Evolutionary conservation across 2,329 filamentous ascomycete genomes (phyloP).

Genomic region (Aspergillus sp.): DNA sequence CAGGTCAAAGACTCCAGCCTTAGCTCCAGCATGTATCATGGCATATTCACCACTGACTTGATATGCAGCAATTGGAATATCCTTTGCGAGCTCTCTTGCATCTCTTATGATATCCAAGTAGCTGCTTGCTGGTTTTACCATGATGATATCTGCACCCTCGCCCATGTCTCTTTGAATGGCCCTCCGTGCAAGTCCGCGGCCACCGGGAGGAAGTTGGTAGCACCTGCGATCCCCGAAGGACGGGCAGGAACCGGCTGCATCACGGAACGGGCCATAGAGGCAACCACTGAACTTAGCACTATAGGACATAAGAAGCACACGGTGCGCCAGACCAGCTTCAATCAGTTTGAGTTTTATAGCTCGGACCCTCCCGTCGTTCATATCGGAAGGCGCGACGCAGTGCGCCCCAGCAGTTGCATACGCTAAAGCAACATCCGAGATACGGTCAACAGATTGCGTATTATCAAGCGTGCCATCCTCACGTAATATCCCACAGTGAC

Average conservation of each 20-base stretch:
- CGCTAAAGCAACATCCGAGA: constrained; percentile 94
- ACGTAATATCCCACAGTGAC: constrained; percentile 92
- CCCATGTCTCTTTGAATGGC: constrained; percentile 87
- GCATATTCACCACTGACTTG: constrained; percentile 97
- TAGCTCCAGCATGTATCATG: constrained; percentile 95
- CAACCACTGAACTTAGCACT: constrained; percentile 97
- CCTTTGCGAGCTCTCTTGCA: constrained; percentile 88
- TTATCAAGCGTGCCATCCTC: constrained; percentile 95
- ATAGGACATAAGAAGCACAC: constrained; percentile 93
- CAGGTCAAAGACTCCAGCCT: constrained; percentile 93
- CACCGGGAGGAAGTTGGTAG: constrained; percentile 93
- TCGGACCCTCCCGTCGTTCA: constrained; percentile 97
- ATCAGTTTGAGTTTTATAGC: constrained; percentile 98
- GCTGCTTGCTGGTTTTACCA: constrained; percentile 96
- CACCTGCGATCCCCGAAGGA: constrained; percentile 93
- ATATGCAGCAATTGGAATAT: constrained; percentile 91
- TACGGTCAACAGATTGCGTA: constrained; percentile 85
- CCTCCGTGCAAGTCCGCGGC: constrained; percentile 83
- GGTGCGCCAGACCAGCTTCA: constrained; percentile 88
- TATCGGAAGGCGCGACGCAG: constrained; percentile 95
- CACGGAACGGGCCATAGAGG: constrained; percentile 94
- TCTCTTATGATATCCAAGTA: constrained; percentile 98
- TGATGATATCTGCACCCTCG: constrained; percentile 96
- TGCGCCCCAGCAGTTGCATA: constrained; percentile 96
- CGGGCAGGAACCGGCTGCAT: constrained; percentile 86